Conservation (phyloP, 2,329 filamentous ascomycete genomes). For the Exophiala viscosa region DNA sequence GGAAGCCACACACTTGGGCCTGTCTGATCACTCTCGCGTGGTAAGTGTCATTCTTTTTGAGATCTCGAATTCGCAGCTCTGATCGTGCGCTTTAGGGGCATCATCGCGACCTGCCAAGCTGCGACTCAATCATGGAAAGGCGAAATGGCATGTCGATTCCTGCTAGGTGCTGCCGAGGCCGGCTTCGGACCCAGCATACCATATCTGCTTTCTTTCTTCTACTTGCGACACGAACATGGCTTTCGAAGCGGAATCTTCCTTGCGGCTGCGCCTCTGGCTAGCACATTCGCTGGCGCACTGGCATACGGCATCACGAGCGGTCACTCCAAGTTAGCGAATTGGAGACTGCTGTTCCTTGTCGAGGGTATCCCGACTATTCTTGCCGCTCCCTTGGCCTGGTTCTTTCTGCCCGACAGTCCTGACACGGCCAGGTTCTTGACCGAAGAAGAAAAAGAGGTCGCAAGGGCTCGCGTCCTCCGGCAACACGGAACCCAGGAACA, state of each 20-base stretch:
- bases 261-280: constrained; percentile 64
- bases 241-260: constrained; percentile 55
- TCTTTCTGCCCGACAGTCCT: constrained; percentile 50
- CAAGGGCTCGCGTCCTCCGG: constrained; percentile 32
- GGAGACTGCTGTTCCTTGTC: constrained; percentile 63
- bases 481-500: constrained; percentile 37
- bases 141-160: constrained; percentile 32
- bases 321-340: constrained; percentile 54
- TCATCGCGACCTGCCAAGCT: constrained; percentile 28
- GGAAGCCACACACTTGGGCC: constrained; percentile 10
- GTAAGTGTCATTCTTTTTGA: constrained; percentile 2
- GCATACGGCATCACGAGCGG: constrained; percentile 64
- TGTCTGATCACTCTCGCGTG: constrained; percentile 21
- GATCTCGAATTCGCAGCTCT: not conserved
- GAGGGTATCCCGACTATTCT: constrained; percentile 61
- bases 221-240: constrained; percentile 55
- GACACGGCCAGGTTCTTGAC: constrained; percentile 44
- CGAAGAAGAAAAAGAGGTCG: constrained; percentile 43
- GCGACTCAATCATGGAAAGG: constrained; percentile 25
- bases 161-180: constrained; percentile 39
- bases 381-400: constrained; percentile 52
- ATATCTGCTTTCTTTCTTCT: constrained; percentile 56
- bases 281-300: constrained; percentile 69
- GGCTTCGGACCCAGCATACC: constrained; percentile 42
- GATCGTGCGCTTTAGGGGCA: constrained; percentile 22